Evolutionary conservation across 352 stramenopile genomes (phyloP), one percentile per base, ranked within the genome.

Genomic region (Phytophthora pseudosyringae): DNA sequence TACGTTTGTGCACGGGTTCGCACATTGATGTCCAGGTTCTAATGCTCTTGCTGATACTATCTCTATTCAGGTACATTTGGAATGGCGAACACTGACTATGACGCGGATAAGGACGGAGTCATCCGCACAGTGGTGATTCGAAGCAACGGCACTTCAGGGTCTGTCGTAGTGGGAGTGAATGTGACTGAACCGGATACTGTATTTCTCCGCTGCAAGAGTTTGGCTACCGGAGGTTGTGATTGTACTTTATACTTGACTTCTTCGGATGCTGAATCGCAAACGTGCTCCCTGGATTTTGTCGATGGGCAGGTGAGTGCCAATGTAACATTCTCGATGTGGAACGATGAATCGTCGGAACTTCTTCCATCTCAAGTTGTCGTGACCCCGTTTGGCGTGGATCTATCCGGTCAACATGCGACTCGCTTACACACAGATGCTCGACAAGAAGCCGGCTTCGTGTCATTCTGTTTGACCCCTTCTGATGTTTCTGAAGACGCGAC

Each of bases 221-320:
- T 47, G 0, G 5, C 12, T n/a, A 44, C 35, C 5, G 38, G 44
- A 33, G 67, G 71, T 2, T 89, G 76, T n/a, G 21, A 29, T 2
- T 91, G 82, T 48, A 56, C 45, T 8, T 47, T 89, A 12, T 52
- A 73, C 36, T 57, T 84, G 1, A n/a, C 4, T 1, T 65, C 43
- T 7, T 74, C 64, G 0, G 58, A 45, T 26, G 47, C 33, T 8
- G 13, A 16, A 15, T 71, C 54, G 10, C 25, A 68, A 16, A 36
- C 69, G 0, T 80, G 64, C 18, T 40, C 9, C 0, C 13, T 91
- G 25, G 52, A 26, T 1, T 88, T 89, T 48, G 4, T 73, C 5
- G 82, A 91, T 50, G 80, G 76, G 3, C 69, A 89, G 50, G 53
- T 74, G 4, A 55, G 6, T 16, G 70, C 82, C 28, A 68, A 36